Evolutionary conservation across 768 basidiomycete genomes (phyloP).

Genomic region (Suillus tomentosus): DNA sequence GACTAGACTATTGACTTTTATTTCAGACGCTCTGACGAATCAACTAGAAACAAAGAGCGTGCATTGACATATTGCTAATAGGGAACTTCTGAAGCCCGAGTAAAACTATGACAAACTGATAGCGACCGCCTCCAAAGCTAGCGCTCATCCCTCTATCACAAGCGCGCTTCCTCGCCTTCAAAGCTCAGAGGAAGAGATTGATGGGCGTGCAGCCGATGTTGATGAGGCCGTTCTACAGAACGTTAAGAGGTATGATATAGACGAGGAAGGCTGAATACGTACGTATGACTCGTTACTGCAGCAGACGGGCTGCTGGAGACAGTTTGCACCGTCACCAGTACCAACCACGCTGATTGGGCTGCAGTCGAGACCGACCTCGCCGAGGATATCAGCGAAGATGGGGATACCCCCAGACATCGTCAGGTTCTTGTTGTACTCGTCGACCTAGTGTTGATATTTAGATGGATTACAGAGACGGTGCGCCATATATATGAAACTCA

Average conservation of each 20-base stretch:
- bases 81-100: background rate
- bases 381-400: slow-evolving; percentile 19
- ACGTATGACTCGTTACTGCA: slow-evolving; percentile 24
- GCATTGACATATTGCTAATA: background rate
- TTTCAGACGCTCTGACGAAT: background rate
- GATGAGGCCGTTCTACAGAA: slow-evolving; percentile 11
- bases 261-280: slow-evolving; percentile 9
- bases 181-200: slow-evolving; percentile 1
- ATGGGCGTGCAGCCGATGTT: slow-evolving; percentile 16
- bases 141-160: background rate
- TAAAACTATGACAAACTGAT: slow-evolving; percentile 7
- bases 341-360: slow-evolving; percentile 24
- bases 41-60: slow-evolving; percentile 1
- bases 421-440: slow-evolving; percentile 9
- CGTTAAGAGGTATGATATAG: background rate
- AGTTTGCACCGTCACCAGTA: slow-evolving; percentile 20
- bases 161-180: background rate
- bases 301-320: slow-evolving; percentile 30
- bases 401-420: slow-evolving; percentile 10
- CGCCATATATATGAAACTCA: slow-evolving; percentile 14
- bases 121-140: background rate
- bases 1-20: background rate
- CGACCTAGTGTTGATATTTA: slow-evolving; percentile 16
- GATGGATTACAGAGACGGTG: background rate
- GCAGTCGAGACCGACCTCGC: slow-evolving; percentile 27